These are phyloP conservation scores for Suillus subluteus DNA, from an alignment of 768 basidiomycete species.

Conservation along the genomic window DNA sequence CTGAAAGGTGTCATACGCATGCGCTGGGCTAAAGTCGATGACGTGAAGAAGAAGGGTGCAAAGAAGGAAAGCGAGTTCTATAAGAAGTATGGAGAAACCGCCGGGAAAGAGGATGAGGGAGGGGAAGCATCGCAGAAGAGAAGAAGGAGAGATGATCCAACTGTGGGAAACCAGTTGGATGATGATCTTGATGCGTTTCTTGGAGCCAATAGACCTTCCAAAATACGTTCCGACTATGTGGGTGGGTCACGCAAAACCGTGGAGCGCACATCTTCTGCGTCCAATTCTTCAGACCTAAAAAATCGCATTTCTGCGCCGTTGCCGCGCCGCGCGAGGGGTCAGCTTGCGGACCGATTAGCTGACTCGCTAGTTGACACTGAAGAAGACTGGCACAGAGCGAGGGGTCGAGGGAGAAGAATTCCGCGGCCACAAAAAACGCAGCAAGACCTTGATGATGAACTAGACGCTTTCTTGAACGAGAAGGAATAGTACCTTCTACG, in stretches of 20 bases:
- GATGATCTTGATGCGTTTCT: conserved; percentile 74
- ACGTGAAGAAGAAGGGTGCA: conserved; percentile 81
- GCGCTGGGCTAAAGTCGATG: conserved; percentile 74
- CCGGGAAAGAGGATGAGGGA: conserved; percentile 61
- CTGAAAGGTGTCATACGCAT: conserved; percentile 68
- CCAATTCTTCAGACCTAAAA: conserved; percentile 43
- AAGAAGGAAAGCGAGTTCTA: conserved; percentile 78
- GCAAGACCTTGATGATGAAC: conserved; percentile 81
- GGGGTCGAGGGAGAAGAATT: conserved; percentile 42
- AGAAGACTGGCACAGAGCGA: conserved; percentile 30
- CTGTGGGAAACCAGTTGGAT: conserved; percentile 52
- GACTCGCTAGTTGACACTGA: conserved; percentile 24
- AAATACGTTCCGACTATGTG: conserved; percentile 72
- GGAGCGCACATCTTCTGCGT: conserved; percentile 59
- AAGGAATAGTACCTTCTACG: conserved; percentile 36
- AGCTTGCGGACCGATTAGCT: conserved; percentile 22
- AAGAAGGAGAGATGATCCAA: conserved; percentile 37
- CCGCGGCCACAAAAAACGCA: conserved; percentile 58
- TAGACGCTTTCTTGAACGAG: conserved; percentile 75
- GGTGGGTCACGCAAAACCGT: conserved; percentile 49
- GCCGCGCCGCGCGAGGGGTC: conserved; percentile 40
- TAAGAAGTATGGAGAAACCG: conserved; percentile 65
- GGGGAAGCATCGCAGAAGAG: conserved; percentile 37
- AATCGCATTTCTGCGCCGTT: conserved; percentile 51
- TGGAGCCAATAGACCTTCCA: conserved; percentile 56